Base-by-base conservation (phyloP, 495 filamentous ascomycete genomes). In the Rusavskia elegans region DNA sequence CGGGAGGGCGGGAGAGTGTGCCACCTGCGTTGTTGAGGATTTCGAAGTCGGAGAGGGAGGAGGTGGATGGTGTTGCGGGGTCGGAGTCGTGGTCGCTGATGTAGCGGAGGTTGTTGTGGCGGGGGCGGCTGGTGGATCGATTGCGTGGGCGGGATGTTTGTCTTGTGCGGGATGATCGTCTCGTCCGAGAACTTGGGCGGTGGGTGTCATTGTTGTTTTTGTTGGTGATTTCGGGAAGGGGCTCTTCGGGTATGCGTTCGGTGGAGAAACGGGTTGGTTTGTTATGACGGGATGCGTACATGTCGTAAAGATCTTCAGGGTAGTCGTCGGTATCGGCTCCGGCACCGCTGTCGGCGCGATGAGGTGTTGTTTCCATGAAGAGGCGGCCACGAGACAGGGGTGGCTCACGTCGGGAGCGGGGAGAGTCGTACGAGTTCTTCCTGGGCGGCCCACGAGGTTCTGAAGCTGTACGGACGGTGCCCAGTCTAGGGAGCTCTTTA, bases 21-120 rank as follows among this genome's bases (percentile, higher is more conserved):
- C 53, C 59, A 51, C 50, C 60, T 55, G 58, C 45, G 63, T 55
- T 60, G 38, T 54, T 61, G 23, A 96, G 70, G 67, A 95, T 89
- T 61, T 97, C 92, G 60, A 93, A 95, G 10, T 59, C 57, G 36
- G 54, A 55, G 41, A 56, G 50, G 13, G 56, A 58, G 48, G 53
- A 56, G 3, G 48, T 48, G 25, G 53, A 51, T 42, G 52, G 25
- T 6, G 55, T 48, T 45, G 42, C 55, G 4, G 39, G 46, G 14
- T 85, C 85, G 29, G 76, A 80, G 45, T 85, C 84, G 48, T 85
- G 80, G 45, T 74, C 72, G 50, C 80, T 52, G 72, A 80, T 42
- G 65, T 63, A 50, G 21, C 55, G 54, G 45, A 37, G 52, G 44
- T 59, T 53, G n/a, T 56, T 48, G 16, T 50, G 44, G 29, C 54